phyloP scores from a whole-genome alignment of 306 rosid species.

The Cucumis melo region DNA sequence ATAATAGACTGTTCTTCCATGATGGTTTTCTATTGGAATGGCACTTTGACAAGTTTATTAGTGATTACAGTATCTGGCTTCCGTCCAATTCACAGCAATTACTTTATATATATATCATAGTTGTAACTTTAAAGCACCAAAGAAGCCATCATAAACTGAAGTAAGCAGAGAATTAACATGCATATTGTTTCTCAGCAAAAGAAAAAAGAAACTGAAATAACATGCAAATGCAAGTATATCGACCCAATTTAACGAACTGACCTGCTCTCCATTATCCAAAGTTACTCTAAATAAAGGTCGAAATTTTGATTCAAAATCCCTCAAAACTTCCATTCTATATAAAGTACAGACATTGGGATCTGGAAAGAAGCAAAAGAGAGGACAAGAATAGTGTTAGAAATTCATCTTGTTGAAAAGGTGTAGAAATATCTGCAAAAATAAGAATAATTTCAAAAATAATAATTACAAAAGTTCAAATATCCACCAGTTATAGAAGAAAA shows the following conservation, averaged over 20 bases:
- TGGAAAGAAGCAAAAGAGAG: constrained; percentile 21
- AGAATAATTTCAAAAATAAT: not conserved
- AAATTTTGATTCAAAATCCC: constrained; percentile 67
- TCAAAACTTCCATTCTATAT: constrained; percentile 88
- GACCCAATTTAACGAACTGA: constrained; percentile 21
- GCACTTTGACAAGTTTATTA: not conserved
- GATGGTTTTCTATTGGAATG: not conserved
- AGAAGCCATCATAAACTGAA: not conserved
- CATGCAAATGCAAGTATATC: not conserved
- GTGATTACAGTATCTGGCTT: not conserved
- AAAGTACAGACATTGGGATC: constrained; percentile 37
- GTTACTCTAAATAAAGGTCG: constrained; percentile 85
- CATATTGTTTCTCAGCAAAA: not conserved
- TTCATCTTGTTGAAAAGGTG: not conserved
- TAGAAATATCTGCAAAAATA: not conserved
- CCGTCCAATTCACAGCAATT: not conserved
- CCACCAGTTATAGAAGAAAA: constrained; percentile 76
- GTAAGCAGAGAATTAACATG: not conserved
- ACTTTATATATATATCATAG: not conserved
- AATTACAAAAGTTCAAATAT: not conserved
- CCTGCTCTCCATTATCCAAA: constrained; percentile 77
- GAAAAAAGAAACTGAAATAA: too few species aligned
- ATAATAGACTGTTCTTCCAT: not conserved
- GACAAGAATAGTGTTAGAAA: not conserved
- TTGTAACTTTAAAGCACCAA: not conserved